These are phyloP conservation scores for Eremothecium coryli DNA, from an alignment of 1,139 yeast genomes.

Conservation along the genomic window DNA sequence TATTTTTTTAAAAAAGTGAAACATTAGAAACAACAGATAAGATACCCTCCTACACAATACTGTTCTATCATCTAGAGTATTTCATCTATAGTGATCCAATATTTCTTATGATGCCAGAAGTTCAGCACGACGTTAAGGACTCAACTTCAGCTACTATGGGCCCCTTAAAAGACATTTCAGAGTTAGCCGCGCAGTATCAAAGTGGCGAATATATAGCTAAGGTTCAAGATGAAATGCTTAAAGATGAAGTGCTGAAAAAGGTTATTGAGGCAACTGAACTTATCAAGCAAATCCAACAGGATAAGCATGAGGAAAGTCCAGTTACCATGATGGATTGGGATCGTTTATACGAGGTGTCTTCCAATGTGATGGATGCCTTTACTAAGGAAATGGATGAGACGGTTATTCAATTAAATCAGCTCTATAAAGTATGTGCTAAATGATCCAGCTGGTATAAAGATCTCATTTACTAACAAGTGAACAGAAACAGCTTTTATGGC, in stretches of 20 bases:
- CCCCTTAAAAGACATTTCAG: too few species aligned
- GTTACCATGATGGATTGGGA: constrained; percentile 25
- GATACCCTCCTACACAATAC: too few species aligned
- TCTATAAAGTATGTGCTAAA: constrained; percentile 17
- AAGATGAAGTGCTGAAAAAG: constrained; percentile 16
- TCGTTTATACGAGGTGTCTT: constrained; percentile 23
- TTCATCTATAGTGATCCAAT: too few species aligned
- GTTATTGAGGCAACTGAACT: constrained; percentile 16
- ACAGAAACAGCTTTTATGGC: constrained; percentile 27
- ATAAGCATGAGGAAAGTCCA: constrained; percentile 9
- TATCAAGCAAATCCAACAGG: constrained; percentile 9
- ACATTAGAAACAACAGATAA: too few species aligned
- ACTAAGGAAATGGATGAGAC: constrained; percentile 22
- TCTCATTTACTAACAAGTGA: constrained; percentile 7
- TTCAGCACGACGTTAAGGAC: too few species aligned
- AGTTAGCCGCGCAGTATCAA: constrained; percentile 23
- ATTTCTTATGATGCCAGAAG: too few species aligned
- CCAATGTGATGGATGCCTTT: constrained; percentile 25
- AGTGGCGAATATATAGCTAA: constrained; percentile 10
- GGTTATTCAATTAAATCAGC: constrained; percentile 18
- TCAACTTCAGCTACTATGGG: too few species aligned
- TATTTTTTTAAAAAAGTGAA: too few species aligned
- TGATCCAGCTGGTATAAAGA: not conserved
- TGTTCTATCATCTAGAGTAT: too few species aligned
- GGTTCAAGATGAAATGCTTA: constrained; percentile 12